Evolutionary conservation across 225 moss, liverwort and hornwort genomes (phyloP).

Genomic region (Physcomitrellopsis africana): DNA sequence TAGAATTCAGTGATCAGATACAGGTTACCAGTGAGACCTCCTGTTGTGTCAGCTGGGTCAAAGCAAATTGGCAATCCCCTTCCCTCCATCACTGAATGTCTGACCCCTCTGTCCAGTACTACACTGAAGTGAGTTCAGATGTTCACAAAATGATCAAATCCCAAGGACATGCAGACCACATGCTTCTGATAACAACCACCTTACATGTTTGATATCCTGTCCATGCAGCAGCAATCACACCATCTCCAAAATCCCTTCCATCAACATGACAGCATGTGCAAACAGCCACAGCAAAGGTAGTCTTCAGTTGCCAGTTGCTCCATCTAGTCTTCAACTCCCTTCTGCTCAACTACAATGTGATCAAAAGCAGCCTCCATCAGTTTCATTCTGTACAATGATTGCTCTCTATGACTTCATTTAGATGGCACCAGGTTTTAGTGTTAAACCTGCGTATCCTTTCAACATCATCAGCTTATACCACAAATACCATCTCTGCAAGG

Average conservation of each 20-base stretch:
- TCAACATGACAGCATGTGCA: slow-evolving; percentile 15
- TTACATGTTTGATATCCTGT: slow-evolving; percentile 10
- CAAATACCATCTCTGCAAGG: slow-evolving; percentile 49
- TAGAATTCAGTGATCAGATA: too few relatives aligned
- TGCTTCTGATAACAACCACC: slow-evolving; percentile 29
- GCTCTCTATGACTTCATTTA: too few relatives aligned
- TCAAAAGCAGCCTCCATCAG: slow-evolving; percentile 29
- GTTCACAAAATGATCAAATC: slow-evolving; percentile 27
- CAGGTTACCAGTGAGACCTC: too few relatives aligned
- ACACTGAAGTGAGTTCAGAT: slow-evolving; percentile 19
- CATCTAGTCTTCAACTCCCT: slow-evolving; percentile 13
- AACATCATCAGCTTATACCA: slow-evolving; percentile 40
- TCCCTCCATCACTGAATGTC: slow-evolving; percentile 21
- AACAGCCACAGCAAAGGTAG: neutral
- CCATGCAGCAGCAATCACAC: slow-evolving; percentile 26
- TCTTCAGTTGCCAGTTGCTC: slow-evolving; percentile 27
- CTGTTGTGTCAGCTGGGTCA: slow-evolving; percentile 22
- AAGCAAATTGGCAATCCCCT: slow-evolving; percentile 13
- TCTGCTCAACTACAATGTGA: slow-evolving; percentile 27
- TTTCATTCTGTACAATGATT: slow-evolving; percentile 21
- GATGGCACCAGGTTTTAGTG: too few relatives aligned
- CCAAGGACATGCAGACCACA: slow-evolving; percentile 28
- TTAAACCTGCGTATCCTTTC: neutral
- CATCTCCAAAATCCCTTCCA: slow-evolving; percentile 25
- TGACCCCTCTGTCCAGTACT: slow-evolving; percentile 13